Percentiles rank a stretch among this genome's conserved stretches.
Conservation (phyloP, 495 filamentous ascomycete genomes). For the Pseudevernia furfuracea region DNA sequence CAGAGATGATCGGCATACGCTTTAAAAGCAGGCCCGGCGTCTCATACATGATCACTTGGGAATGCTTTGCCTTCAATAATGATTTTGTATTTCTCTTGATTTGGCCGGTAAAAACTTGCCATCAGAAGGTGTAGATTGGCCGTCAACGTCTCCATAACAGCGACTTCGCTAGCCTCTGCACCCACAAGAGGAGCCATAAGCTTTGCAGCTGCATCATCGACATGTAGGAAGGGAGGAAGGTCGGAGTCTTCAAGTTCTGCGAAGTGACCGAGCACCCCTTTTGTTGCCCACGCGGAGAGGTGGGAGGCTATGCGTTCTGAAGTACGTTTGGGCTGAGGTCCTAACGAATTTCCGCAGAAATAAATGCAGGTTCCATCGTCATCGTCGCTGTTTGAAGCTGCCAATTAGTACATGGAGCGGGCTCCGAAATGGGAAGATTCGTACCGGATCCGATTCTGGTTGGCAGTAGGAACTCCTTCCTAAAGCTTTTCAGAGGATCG, state of each 20-base stretch:
- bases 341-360: constrained; percentile 94
- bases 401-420: constrained; percentile 9
- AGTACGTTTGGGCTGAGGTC: constrained; percentile 73
- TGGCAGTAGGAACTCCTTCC: constrained; percentile 77
- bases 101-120: constrained; percentile 84
- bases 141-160: constrained; percentile 88
- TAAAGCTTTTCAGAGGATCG: constrained; percentile 60
- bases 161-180: constrained; percentile 71
- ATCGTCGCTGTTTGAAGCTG: constrained; percentile 28
- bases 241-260: constrained; percentile 66
- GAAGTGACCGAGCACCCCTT: constrained; percentile 93
- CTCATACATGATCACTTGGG: constrained; percentile 75
- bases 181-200: constrained; percentile 80
- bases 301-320: constrained; percentile 65
- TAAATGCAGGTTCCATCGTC: constrained; percentile 57
- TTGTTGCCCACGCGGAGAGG: constrained; percentile 79
- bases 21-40: background rate
- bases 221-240: constrained; percentile 71
- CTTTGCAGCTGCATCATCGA: constrained; percentile 62
- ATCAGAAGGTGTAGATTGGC: constrained; percentile 87
- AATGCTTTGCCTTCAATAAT: constrained; percentile 93
- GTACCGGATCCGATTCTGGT: constrained; percentile 68
- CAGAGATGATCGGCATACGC: background rate
- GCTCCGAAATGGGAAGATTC: constrained; percentile 36
- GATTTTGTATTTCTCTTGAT: constrained; percentile 70